phyloP scores from a whole-genome alignment of 1,139 yeast genomes.

The Pneumocystis murina region DNA sequence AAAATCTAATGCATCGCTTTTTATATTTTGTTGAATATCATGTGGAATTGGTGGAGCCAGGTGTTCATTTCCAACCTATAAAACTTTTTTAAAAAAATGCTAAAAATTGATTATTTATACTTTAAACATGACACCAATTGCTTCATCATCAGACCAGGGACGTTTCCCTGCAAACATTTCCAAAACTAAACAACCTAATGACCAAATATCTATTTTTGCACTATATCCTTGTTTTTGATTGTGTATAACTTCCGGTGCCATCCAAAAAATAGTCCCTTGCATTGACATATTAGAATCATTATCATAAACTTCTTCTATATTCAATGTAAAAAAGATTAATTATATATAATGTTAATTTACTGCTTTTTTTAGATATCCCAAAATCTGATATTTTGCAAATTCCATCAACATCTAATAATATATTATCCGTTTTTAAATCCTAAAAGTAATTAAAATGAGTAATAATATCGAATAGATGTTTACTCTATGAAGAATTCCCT shows the following conservation, averaged over 20 bases:
- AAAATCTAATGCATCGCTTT: constrained; percentile 52
- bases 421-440: constrained; percentile 89
- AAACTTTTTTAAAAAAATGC: background rate
- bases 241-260: constrained; percentile 98
- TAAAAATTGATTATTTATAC: constrained; percentile 28
- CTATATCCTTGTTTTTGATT: constrained; percentile 75
- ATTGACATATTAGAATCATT: constrained; percentile 91
- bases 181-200: constrained; percentile 87
- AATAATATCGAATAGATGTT: constrained; percentile 45
- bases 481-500: constrained; percentile 71
- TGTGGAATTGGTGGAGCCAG: constrained; percentile 92
- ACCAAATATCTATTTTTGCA: constrained; percentile 65
- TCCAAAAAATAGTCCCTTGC: constrained; percentile 99
- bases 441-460: constrained; percentile 21
- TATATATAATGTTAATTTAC: constrained; percentile 13
- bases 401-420: constrained; percentile 79
- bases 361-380: constrained; percentile 80
- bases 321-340: background rate
- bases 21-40: constrained; percentile 52
- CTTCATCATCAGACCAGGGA: constrained; percentile 40
- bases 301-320: constrained; percentile 50
- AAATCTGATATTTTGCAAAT: constrained; percentile 92
- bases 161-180: constrained; percentile 69
- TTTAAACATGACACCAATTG: constrained; percentile 35
- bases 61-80: constrained; percentile 47